Conservation (phyloP, 1,284 basidiomycete genomes). For the Apiotrichum laibachii region DNA sequence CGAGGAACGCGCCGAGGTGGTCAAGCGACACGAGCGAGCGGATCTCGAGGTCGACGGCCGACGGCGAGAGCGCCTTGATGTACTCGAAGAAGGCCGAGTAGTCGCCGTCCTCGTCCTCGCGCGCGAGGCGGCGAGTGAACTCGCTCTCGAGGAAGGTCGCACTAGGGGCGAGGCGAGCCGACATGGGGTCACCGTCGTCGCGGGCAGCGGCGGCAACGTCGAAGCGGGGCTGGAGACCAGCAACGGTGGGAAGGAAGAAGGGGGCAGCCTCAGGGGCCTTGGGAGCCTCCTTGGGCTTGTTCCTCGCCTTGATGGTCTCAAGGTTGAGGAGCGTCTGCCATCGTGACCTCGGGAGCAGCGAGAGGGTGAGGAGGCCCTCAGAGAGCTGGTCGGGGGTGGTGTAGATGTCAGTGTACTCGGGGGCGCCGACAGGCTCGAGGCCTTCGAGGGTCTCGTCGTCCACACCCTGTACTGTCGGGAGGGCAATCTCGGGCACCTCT, state of each 20-base stretch:
- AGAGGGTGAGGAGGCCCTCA: conserved; percentile 84
- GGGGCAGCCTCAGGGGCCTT: conserved; percentile 94
- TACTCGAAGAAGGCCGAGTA: conserved; percentile 82
- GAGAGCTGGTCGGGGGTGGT: conserved; percentile 80
- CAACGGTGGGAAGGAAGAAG: conserved; percentile 90
- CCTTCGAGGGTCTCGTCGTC: conserved; percentile 67
- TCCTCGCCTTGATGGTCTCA: conserved; percentile 93
- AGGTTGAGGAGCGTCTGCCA: conserved; percentile 97
- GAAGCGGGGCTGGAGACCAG: conserved; percentile 78
- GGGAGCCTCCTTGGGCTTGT: conserved; percentile 92
- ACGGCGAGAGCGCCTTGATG: conserved; percentile 81
- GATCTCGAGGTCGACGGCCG: conserved; percentile 85
- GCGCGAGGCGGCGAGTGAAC: conserved; percentile 65
- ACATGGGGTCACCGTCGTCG: conserved; percentile 54
- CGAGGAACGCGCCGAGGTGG: conserved; percentile 67
- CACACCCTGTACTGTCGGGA: conserved; percentile 80
- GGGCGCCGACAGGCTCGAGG: conserved; percentile 60
- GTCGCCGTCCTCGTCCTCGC: conserved; percentile 60
- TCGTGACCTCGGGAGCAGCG: conserved; percentile 82
- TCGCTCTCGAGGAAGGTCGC: conserved; percentile 64
- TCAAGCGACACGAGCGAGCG: conserved; percentile 68
- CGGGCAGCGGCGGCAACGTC: conserved; percentile 54
- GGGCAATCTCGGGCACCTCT: conserved; percentile 64
- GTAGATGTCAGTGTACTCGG: conserved; percentile 64
- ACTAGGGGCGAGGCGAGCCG: conserved; percentile 60